These are phyloP conservation scores for Xylaria sp. DNA, from an alignment of 2,329 filamentous ascomycete species.

Conservation along the genomic window DNA sequence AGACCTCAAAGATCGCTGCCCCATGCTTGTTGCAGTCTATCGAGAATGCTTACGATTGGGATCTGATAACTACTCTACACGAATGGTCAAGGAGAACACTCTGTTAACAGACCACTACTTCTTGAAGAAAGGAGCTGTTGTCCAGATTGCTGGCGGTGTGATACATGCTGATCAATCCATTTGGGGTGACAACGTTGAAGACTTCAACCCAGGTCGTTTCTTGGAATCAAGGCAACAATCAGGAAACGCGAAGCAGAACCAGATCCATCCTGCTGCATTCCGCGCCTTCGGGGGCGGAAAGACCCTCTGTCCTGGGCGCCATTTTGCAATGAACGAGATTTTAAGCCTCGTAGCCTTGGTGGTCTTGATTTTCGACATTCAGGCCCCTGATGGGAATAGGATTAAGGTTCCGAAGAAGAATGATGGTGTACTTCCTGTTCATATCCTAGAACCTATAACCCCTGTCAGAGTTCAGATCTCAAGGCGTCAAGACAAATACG, in stretches of 20 bases:
- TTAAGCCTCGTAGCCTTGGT: conserved; percentile 43
- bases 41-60: conserved; percentile 52
- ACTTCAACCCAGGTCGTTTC: conserved; percentile 52
- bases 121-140: conserved; percentile 49
- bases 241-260: conserved; percentile 17
- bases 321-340: conserved; percentile 49
- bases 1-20: conserved; percentile 47
- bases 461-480: conserved; percentile 36
- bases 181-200: conserved; percentile 50
- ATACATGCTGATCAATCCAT: conserved; percentile 49
- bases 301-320: conserved; percentile 47
- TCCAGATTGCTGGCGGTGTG: conserved; percentile 52
- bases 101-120: conserved; percentile 48
- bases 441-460: conserved; percentile 38
- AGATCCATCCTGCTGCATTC: conserved; percentile 42
- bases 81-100: conserved; percentile 51
- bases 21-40: conserved; percentile 50
- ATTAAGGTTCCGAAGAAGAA: conserved; percentile 40
- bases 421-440: conserved; percentile 41
- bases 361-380: conserved; percentile 42
- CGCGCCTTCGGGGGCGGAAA: conserved; percentile 49
- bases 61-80: conserved; percentile 48
- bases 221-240: conserved; percentile 27
- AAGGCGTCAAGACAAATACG: conserved; percentile 12
- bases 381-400: conserved; percentile 20